phyloP scores from a whole-genome alignment of 768 basidiomycete species.

The Russula sp. region DNA sequence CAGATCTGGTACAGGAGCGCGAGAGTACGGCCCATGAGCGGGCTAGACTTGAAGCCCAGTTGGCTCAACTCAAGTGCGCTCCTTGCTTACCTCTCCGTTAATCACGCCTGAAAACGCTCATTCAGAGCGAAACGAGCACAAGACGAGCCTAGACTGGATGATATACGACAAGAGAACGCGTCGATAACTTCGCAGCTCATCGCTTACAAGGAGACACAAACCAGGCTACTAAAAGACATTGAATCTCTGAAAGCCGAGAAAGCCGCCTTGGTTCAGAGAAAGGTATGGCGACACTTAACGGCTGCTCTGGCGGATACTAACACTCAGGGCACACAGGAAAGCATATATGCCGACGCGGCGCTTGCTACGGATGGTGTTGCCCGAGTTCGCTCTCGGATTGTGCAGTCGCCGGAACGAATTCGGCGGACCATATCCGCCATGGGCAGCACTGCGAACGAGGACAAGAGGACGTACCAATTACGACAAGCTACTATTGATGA shows the following conservation, averaged over 20 bases:
- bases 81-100: not conserved
- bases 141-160: slow-evolving; percentile 63
- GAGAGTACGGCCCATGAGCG: slow-evolving; percentile 48
- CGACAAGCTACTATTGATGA: slow-evolving; percentile 75
- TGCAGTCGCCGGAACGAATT: slow-evolving; percentile 88
- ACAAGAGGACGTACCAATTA: slow-evolving; percentile 57
- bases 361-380: slow-evolving; percentile 54
- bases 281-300: slow-evolving; percentile 36
- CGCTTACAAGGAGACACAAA: slow-evolving; percentile 61
- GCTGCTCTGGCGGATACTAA: not conserved
- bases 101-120: not conserved
- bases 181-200: slow-evolving; percentile 60
- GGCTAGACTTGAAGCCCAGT: slow-evolving; percentile 43
- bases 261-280: slow-evolving; percentile 53
- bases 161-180: slow-evolving; percentile 53
- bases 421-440: slow-evolving; percentile 77
- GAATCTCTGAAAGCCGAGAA: slow-evolving; percentile 72
- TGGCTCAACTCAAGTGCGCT: slow-evolving; percentile 52
- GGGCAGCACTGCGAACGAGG: slow-evolving; percentile 58
- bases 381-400: slow-evolving; percentile 67
- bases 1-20: slow-evolving; percentile 54
- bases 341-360: slow-evolving; percentile 53
- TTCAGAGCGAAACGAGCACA: slow-evolving; percentile 55
- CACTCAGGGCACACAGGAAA: slow-evolving; percentile 40
- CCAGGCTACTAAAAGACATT: slow-evolving; percentile 52